A percentile compares a stretch with the other conserved stretches of the same genome.
Conservation (phyloP, 345 rosid genomes). For the Cochlearia excelsa region DNA sequence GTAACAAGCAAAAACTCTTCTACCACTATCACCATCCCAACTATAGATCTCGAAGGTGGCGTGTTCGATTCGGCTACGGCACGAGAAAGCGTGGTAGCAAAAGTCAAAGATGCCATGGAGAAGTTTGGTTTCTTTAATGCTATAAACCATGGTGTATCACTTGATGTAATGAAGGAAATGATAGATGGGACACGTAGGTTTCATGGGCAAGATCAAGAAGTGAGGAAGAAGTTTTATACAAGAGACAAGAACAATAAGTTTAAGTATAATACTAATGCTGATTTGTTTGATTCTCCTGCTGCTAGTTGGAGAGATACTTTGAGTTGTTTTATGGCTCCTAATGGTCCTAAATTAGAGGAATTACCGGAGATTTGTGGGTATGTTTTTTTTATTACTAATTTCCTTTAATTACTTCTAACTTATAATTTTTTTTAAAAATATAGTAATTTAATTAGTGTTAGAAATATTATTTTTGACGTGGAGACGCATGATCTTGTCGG, state of each 20-base stretch:
- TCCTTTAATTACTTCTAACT: too few relatives aligned
- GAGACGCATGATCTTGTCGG: too few relatives aligned
- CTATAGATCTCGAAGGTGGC: slow-evolving; percentile 22
- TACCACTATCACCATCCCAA: slow-evolving; percentile 9
- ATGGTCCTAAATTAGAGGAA: slow-evolving; percentile 26
- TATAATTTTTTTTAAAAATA: too few relatives aligned
- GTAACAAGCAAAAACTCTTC: slow-evolving; percentile 3
- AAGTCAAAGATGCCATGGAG: slow-evolving; percentile 20
- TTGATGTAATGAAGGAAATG: slow-evolving; percentile 6
- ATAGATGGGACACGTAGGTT: slow-evolving; percentile 21
- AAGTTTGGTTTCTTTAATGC: slow-evolving; percentile 26
- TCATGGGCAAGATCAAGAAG: slow-evolving; percentile 27
- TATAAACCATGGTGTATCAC: slow-evolving; percentile 28
- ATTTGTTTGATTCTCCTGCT: slow-evolving; percentile 26
- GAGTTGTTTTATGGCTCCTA: slow-evolving; percentile 24
- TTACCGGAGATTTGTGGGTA: slow-evolving; percentile 37
- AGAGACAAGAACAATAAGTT: slow-evolving; percentile 18
- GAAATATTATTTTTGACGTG: too few relatives aligned
- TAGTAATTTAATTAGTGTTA: too few relatives aligned
- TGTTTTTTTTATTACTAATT: not conserved
- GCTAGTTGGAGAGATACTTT: slow-evolving; percentile 44
- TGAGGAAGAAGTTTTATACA: slow-evolving; percentile 18
- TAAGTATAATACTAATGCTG: slow-evolving; percentile 22
- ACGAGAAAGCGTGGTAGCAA: slow-evolving; percentile 6
- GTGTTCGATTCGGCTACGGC: slow-evolving; percentile 1